Percentiles rank a stretch among this genome's conserved stretches.
These are phyloP conservation scores for Scutellaria barbata DNA, from an alignment of 257 asterid species.

Conservation along the genomic window DNA sequence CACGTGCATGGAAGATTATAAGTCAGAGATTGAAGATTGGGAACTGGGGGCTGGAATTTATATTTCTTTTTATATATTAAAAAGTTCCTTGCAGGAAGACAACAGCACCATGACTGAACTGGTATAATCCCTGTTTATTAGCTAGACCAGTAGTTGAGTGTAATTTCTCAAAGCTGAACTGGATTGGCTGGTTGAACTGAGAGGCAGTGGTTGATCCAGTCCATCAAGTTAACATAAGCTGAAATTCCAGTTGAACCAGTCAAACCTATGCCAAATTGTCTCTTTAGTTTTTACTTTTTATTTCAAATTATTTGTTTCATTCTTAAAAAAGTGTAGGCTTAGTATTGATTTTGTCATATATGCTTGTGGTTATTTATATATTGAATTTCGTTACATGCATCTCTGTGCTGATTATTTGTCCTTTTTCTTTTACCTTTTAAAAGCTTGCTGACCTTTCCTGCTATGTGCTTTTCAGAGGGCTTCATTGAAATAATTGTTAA, in stretches of 20 bases:
- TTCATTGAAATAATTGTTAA: not conserved
- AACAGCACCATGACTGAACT: conserved; percentile 58
- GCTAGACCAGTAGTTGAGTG: conserved; percentile 21
- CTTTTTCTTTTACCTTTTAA: not conserved
- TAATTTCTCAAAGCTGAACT: conserved; percentile 1
- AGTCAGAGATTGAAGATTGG: conserved; percentile 92
- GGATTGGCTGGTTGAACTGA: not conserved
- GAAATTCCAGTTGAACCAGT: conserved; percentile 8
- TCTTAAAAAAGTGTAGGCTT: not conserved
- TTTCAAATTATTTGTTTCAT: not conserved
- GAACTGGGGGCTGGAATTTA: conserved; percentile 96
- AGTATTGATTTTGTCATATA: not conserved
- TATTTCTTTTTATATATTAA: conserved; percentile 67
- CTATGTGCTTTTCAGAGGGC: conserved; percentile 21
- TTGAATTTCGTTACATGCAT: not conserved
- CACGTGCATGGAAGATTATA: conserved; percentile 77
- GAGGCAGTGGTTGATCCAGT: not conserved
- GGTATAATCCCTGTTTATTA: conserved; percentile 47
- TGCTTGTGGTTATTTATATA: not conserved
- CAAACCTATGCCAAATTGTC: not conserved
- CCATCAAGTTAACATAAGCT: not conserved
- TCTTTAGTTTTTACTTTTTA: not conserved
- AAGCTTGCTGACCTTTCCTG: conserved; percentile 26
- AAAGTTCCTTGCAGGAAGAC: conserved; percentile 72
- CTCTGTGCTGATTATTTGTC: not conserved